Evolutionary conservation across 257 asterid species (phyloP).

Genomic region (Capsicum pubescens): DNA sequence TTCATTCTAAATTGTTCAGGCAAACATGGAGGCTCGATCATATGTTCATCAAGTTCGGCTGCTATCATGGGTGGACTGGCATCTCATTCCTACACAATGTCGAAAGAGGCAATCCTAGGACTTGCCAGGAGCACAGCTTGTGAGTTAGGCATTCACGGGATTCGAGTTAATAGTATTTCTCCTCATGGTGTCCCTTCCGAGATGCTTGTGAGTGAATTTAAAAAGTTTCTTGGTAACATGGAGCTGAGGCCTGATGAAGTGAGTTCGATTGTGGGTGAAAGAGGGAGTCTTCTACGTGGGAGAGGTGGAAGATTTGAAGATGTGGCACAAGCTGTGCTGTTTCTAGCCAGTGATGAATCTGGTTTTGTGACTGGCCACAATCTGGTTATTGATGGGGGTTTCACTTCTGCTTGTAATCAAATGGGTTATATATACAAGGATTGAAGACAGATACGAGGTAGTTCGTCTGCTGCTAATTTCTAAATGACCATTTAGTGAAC

Average conservation of each 20-base stretch:
- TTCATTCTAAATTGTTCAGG: not conserved
- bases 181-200: constrained; percentile 29
- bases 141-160: constrained; percentile 20
- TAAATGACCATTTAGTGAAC: not conserved
- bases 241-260: constrained; percentile 10
- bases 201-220: constrained; percentile 24
- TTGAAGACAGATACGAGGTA: not conserved
- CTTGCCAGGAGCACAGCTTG: constrained; percentile 22
- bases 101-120: constrained; percentile 26
- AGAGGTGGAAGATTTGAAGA: constrained; percentile 26
- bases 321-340: constrained; percentile 25
- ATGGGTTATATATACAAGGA: constrained; percentile 1
- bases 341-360: constrained; percentile 25
- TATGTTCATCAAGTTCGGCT: constrained; percentile 24
- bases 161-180: constrained; percentile 17
- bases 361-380: constrained; percentile 23
- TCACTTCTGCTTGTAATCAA: constrained; percentile 14
- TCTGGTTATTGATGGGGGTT: constrained; percentile 24
- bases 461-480: not conserved
- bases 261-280: not conserved
- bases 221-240: constrained; percentile 25
- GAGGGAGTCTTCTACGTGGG: constrained; percentile 26
- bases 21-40: not conserved
- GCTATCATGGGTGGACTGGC: constrained; percentile 23
- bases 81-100: constrained; percentile 25